A percentile compares a stretch with the other conserved stretches of the same genome.
phyloP scores from a whole-genome alignment of 2,329 filamentous ascomycete species.

The Ophiognomonia clavigignenti-juglandacearum region DNA sequence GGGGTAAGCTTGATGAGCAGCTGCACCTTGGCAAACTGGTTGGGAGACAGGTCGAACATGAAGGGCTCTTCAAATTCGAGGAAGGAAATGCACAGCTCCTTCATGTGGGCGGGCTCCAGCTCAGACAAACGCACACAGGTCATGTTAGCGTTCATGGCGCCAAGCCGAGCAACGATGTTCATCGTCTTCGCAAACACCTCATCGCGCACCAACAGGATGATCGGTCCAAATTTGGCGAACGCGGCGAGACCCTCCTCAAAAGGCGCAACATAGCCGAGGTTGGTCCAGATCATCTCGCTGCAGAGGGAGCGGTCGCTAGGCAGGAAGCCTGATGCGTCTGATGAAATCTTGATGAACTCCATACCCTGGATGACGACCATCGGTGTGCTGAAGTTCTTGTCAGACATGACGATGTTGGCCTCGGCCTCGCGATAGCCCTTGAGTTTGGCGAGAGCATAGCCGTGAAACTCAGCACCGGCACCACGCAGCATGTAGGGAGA shows the following conservation, averaged over 20 bases:
- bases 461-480: constrained; percentile 31
- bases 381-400: constrained; percentile 25
- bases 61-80: constrained; percentile 34
- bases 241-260: constrained; percentile 26
- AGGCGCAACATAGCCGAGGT: constrained; percentile 14
- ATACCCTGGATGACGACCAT: constrained; percentile 42
- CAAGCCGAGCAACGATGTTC: constrained; percentile 7
- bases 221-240: constrained; percentile 21
- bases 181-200: background rate
- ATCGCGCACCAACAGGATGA: constrained; percentile 23
- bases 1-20: constrained; percentile 30
- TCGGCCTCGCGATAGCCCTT: constrained; percentile 32
- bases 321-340: constrained; percentile 32
- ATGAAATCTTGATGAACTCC: constrained; percentile 33
- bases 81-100: constrained; percentile 38
- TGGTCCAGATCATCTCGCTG: constrained; percentile 43
- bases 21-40: constrained; percentile 36
- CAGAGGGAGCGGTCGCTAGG: constrained; percentile 45
- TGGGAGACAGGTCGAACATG: constrained; percentile 34
- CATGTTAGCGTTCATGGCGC: constrained; percentile 13
- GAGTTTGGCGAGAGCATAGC: constrained; percentile 34
- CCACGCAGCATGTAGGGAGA: constrained; percentile 31
- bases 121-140: constrained; percentile 30
- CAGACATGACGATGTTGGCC: constrained; percentile 40
- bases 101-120: constrained; percentile 26